A percentile compares a stretch with the other conserved stretches of the same genome.
Evolutionary conservation across 2,329 filamentous ascomycete genomes (phyloP).

Genomic region (Leptoxyphium fumago): DNA sequence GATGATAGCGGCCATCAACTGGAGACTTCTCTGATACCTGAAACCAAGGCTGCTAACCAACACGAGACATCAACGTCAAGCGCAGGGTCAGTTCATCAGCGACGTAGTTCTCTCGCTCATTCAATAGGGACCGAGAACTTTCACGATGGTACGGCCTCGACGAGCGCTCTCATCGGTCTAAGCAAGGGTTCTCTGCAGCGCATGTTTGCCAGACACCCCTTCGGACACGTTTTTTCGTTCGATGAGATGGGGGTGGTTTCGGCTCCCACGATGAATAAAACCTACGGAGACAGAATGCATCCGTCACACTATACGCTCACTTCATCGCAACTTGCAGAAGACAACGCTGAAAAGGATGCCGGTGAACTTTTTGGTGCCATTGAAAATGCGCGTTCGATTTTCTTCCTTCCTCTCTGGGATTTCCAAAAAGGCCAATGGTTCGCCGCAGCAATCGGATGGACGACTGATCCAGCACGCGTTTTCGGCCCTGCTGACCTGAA

Average conservation of each 20-base stretch:
- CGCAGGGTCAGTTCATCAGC: not conserved
- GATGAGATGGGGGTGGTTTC: not conserved
- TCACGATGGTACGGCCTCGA: not conserved
- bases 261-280: not conserved
- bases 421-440: constrained; percentile 30
- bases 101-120: not conserved
- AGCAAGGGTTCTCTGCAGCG: not conserved
- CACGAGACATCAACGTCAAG: not conserved
- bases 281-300: not conserved
- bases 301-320: not conserved
- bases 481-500: constrained; percentile 22
- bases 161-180: not conserved
- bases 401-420: constrained; percentile 37
- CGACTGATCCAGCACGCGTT: constrained; percentile 25
- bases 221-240: not conserved
- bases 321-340: not conserved
- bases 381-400: constrained; percentile 25
- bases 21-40: not conserved
- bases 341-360: not conserved
- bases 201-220: not conserved
- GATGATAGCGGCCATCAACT: not conserved
- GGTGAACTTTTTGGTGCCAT: constrained; percentile 6
- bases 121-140: not conserved
- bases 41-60: not conserved
- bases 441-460: constrained; percentile 26